Evolutionary conservation across 176 grass and related monocot genomes (phyloP).

Genomic region (Alloteropsis semialata): DNA sequence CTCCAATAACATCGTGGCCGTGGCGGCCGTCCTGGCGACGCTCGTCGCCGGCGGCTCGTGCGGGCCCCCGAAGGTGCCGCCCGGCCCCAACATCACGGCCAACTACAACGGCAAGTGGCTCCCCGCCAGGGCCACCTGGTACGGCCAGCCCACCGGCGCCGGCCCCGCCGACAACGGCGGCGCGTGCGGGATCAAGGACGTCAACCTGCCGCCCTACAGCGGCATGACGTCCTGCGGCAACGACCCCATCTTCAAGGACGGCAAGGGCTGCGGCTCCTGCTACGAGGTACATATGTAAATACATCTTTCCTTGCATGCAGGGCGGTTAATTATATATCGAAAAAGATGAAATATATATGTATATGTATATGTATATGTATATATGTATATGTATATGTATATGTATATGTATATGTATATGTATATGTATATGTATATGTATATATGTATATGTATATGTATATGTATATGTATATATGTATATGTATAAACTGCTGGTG

Average conservation of each 20-base stretch:
- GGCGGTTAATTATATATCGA: too few species aligned
- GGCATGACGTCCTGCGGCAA: conserved; percentile 76
- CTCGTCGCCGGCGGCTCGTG: conserved; percentile 32
- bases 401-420: too few species aligned
- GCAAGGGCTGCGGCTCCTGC: conserved; percentile 80
- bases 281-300: conserved; percentile 32
- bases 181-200: conserved; percentile 66
- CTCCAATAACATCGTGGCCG: neutral
- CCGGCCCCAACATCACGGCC: conserved; percentile 47
- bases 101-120: conserved; percentile 27
- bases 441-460: too few species aligned
- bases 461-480: too few species aligned
- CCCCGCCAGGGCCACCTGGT: conserved; percentile 65
- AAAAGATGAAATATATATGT: too few species aligned
- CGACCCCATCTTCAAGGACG: conserved; percentile 57
- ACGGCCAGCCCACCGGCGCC: conserved; percentile 52
- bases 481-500: too few species aligned
- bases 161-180: conserved; percentile 68
- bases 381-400: too few species aligned
- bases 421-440: too few species aligned
- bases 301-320: neutral
- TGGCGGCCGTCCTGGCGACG: conserved; percentile 7
- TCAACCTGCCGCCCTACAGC: conserved; percentile 60
- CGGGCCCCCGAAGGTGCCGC: conserved; percentile 1
- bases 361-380: too few species aligned